Conservation (phyloP, 495 filamentous ascomycete species). For the Penicillium dipodomyicola region DNA sequence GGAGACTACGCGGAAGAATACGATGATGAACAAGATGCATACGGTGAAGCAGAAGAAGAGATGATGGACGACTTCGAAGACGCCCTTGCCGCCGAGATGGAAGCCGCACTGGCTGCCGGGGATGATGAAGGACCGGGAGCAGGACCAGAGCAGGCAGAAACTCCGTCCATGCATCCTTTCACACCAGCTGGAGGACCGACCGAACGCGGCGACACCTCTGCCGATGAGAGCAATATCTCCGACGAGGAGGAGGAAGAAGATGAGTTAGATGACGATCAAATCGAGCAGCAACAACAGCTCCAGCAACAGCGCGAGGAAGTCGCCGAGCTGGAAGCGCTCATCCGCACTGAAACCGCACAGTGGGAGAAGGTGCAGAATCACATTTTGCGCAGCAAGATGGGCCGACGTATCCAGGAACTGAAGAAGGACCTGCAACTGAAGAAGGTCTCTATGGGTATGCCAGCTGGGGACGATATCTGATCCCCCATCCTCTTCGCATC, state of each 20-base stretch:
- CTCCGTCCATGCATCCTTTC: conserved; percentile 36
- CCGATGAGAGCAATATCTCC: conserved; percentile 51
- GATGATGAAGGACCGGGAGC: conserved; percentile 35
- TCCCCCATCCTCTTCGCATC: conserved; percentile 8
- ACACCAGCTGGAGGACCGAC: conserved; percentile 33
- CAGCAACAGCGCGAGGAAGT: conserved; percentile 53
- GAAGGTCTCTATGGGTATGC: conserved; percentile 48
- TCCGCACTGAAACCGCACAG: conserved; percentile 43
- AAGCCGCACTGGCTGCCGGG: conserved; percentile 52
- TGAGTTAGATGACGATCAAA: conserved; percentile 55
- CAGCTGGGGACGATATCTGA: conserved; percentile 35
- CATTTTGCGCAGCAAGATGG: conserved; percentile 52
- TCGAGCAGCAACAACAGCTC: conserved; percentile 47
- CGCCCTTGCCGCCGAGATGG: conserved; percentile 53
- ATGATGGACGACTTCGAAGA: conserved; percentile 61
- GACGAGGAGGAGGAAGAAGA: conserved; percentile 65
- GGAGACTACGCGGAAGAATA: conserved; percentile 50
- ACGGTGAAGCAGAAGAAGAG: conserved; percentile 50
- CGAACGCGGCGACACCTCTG: conserved; percentile 36
- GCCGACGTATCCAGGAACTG: conserved; percentile 46
- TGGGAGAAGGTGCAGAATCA: conserved; percentile 44
- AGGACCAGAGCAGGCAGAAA: conserved; percentile 29
- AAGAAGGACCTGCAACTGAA: conserved; percentile 50
- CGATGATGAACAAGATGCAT: conserved; percentile 55
- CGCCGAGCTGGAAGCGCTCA: conserved; percentile 47